These are phyloP conservation scores for Ambrosia hybrid DNA, from an alignment of 140 eudicot species.

Conservation along the genomic window DNA sequence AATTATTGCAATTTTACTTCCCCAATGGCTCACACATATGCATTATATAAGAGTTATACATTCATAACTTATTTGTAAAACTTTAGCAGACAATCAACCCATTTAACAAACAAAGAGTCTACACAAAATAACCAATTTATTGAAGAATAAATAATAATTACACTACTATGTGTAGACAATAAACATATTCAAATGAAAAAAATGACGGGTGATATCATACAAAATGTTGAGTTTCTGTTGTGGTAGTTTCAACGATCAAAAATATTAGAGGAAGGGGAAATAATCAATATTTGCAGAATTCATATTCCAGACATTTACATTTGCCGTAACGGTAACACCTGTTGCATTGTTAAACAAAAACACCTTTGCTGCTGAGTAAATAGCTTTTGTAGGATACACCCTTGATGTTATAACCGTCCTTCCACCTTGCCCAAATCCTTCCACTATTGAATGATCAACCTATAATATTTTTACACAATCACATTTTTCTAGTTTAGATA, in stretches of 20 bases:
- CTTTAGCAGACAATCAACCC: too few relatives aligned
- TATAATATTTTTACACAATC: neutral
- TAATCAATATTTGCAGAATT: conserved; percentile 42
- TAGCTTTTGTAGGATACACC: conserved; percentile 71
- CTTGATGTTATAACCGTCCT: conserved; percentile 67
- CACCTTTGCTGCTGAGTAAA: conserved; percentile 41
- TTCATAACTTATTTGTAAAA: too few relatives aligned
- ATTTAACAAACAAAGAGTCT: neutral
- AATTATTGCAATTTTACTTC: too few relatives aligned
- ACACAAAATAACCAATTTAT: neutral
- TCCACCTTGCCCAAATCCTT: conserved; percentile 76
- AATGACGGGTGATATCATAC: conserved; percentile 4
- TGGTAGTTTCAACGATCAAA: neutral
- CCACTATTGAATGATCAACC: conserved; percentile 81
- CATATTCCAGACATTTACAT: conserved; percentile 58
- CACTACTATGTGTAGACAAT: neutral
- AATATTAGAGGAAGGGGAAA: conserved; percentile 32
- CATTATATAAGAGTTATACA: too few relatives aligned
- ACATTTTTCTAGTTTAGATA: neutral
- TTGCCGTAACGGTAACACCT: conserved; percentile 46
- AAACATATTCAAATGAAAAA: neutral
- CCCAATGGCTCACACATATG: too few relatives aligned
- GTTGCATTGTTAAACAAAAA: conserved; percentile 73
- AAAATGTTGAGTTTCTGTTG: conserved; percentile 1
- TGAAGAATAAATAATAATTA: neutral